Base-by-base conservation (phyloP, 495 filamentous ascomycete species). In the Aspergillus homomorphus region DNA sequence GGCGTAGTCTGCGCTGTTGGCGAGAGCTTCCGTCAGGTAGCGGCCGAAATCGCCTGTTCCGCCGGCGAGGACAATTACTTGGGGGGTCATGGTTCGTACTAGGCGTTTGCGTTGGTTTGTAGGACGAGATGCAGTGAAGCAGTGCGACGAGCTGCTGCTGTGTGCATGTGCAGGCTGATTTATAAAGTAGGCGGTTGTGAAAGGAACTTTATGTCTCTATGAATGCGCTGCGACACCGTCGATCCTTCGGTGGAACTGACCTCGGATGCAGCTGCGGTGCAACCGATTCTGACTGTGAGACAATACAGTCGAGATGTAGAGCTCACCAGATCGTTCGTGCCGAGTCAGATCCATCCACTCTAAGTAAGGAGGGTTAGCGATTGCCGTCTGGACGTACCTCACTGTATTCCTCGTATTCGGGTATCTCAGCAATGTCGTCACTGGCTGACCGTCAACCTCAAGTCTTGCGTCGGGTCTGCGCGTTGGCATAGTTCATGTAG, bases 11-110 rank as follows among this genome's bases (percentile, higher is more conserved):
- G 21, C 2, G 41, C 38, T 26, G 2, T 53, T 58, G 33, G 30
- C 18, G 4, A 58, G 18, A 19, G 45, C 49, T 21, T 58, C 56
- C 48, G 43, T 20, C 1, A 58, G 6, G 18, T 58, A 58, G 2
- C 49, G 48, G 20, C 44, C 56, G 16, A 58, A 41, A 14, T 26
- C 48, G 41, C 56, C 56, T 16, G 56, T 38, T 38, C 33, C 26
- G 6, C 49, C 49, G 16, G 56, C 56, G 12, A 58, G 26, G 12
- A 50, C 56, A 22, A 58, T 46, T 16, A 18, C 54, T 48, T 56
- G 16, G 53, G 54, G 50, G 24, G 38, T 14, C 50, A 38, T 38
- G 33, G 10, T n/a, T n/a, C n/a, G n/a, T n/a, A n/a, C n/a, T n/a
- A n/a, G n/a, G n/a, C n/a, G n/a, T n/a, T n/a, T n/a, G n/a, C n/a